These are phyloP conservation scores for Teratosphaeria gauchensis DNA, from an alignment of 2,329 filamentous ascomycete genomes.

Conservation along the genomic window DNA sequence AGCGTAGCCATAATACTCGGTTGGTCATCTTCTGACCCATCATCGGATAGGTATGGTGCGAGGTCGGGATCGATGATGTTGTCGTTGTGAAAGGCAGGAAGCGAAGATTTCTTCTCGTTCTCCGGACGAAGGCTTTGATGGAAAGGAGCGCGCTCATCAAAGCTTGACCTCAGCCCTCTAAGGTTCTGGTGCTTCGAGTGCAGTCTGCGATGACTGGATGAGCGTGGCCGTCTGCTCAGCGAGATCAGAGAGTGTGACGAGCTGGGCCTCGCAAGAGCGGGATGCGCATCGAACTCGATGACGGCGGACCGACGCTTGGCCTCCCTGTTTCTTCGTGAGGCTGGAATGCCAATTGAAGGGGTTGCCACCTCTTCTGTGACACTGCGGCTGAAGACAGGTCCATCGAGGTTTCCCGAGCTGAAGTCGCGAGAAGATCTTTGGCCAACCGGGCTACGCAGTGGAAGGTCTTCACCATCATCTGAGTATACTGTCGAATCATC, in stretches of 20 bases:
- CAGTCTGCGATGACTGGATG: constrained; percentile 70
- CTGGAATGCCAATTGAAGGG: constrained; percentile 56
- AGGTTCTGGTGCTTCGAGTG: constrained; percentile 81
- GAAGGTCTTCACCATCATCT: constrained; percentile 49
- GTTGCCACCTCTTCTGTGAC: constrained; percentile 32
- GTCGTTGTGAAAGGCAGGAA: constrained; percentile 94
- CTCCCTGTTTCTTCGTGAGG: constrained; percentile 58
- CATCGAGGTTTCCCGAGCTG: constrained; percentile 12
- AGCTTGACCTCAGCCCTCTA: constrained; percentile 59
- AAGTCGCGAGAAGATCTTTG: constrained; percentile 4
- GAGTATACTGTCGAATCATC: constrained; percentile 86
- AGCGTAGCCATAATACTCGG: constrained; percentile 73
- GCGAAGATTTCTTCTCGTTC: constrained; percentile 50
- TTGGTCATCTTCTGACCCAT: constrained; percentile 78
- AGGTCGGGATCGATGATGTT: constrained; percentile 97
- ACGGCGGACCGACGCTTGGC: constrained; percentile 77
- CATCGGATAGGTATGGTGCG: constrained; percentile 89
- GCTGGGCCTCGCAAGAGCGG: constrained; percentile 71
- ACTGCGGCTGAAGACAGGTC: constrained; percentile 13
- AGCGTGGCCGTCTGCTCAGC: constrained; percentile 60
- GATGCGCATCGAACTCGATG: constrained; percentile 78
- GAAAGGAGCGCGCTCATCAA: constrained; percentile 81
- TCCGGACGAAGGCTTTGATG: constrained; percentile 65
- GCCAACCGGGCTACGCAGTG: constrained; percentile 12
- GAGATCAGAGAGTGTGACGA: constrained; percentile 85